Percentiles rank a stretch among this genome's conserved stretches.
Evolutionary conservation across 2,329 filamentous ascomycete genomes (phyloP).

Genomic region (Sporothrix sp.): DNA sequence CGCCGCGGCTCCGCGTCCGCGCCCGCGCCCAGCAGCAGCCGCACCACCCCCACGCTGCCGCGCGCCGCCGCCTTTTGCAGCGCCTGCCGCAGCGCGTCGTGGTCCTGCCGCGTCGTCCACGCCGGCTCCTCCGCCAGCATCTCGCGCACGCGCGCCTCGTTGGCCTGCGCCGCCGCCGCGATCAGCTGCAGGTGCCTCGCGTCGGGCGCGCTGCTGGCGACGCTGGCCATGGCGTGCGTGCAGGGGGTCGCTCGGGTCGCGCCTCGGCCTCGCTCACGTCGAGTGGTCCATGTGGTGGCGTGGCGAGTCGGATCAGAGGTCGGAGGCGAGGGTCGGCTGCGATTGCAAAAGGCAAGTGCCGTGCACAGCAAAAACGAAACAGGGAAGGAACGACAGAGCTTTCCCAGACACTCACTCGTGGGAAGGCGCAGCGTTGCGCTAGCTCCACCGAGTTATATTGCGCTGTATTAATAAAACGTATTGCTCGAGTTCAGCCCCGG

Average conservation of each 20-base stretch:
- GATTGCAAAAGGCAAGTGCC: neutral
- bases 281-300: neutral
- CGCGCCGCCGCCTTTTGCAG: conserved; percentile 30
- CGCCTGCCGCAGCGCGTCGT: conserved; percentile 28
- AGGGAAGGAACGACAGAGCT: neutral
- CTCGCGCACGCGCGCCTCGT: conserved; percentile 28
- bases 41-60: conserved; percentile 27
- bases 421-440: too few species aligned
- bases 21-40: conserved; percentile 29
- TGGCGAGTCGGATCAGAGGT: neutral
- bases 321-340: neutral
- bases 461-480: too few species aligned
- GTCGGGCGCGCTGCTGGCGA: conserved; percentile 31
- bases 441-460: too few species aligned
- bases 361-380: neutral
- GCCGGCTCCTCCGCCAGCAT: conserved; percentile 27
- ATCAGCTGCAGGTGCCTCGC: conserved; percentile 29
- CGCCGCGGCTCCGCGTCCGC: conserved; percentile 28
- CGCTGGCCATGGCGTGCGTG: conserved; percentile 24
- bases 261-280: conserved; percentile 1
- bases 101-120: conserved; percentile 27
- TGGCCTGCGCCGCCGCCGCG: conserved; percentile 28
- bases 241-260: too few species aligned
- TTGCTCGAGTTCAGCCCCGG: neutral
- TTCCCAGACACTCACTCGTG: neutral